Percentiles rank a stretch among this genome's conserved stretches.
Conservation (phyloP, 768 basidiomycete species). For the Rhodotorula sphaerocarpa region DNA sequence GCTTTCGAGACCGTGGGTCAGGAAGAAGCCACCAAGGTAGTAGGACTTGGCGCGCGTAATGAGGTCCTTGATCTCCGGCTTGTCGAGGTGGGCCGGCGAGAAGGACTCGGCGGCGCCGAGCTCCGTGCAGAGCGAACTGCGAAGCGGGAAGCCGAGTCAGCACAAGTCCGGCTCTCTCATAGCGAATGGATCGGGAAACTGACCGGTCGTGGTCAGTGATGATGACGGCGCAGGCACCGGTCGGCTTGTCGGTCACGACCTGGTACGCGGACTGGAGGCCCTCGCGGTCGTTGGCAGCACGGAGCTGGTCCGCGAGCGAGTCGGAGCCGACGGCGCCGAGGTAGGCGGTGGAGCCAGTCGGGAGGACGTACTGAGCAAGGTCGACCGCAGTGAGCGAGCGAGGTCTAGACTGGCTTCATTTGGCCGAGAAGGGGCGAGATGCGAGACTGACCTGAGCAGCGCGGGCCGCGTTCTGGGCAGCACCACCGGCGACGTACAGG, state of each 20-base stretch:
- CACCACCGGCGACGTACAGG: conserved; percentile 92
- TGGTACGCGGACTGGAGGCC: conserved; percentile 80
- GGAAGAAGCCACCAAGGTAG: conserved; percentile 96
- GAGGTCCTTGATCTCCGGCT: conserved; percentile 64
- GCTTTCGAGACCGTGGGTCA: conserved; percentile 76
- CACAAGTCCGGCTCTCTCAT: neutral
- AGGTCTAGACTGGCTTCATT: conserved; percentile 12
- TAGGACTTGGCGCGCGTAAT: conserved; percentile 72
- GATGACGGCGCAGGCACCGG: conserved; percentile 92
- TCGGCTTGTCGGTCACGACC: conserved; percentile 76
- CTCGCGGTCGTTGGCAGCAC: conserved; percentile 81
- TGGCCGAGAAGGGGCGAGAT: neutral
- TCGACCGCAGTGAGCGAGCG: neutral
- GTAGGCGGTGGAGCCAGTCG: conserved; percentile 79
- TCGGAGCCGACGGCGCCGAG: conserved; percentile 91
- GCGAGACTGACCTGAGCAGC: conserved; percentile 66
- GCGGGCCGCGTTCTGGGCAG: conserved; percentile 91
- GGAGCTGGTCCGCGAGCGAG: conserved; percentile 78
- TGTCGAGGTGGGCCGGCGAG: conserved; percentile 66
- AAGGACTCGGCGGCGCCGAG: conserved; percentile 86
- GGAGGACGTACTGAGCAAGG: conserved; percentile 74
- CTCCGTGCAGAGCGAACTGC: conserved; percentile 83
- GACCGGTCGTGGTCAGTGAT: conserved; percentile 88
- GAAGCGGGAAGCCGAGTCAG: neutral
- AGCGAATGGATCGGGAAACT: conserved; percentile 32